Evolutionary conservation across 345 rosid genomes (phyloP).

Genomic region (Kernera saxatilis): DNA sequence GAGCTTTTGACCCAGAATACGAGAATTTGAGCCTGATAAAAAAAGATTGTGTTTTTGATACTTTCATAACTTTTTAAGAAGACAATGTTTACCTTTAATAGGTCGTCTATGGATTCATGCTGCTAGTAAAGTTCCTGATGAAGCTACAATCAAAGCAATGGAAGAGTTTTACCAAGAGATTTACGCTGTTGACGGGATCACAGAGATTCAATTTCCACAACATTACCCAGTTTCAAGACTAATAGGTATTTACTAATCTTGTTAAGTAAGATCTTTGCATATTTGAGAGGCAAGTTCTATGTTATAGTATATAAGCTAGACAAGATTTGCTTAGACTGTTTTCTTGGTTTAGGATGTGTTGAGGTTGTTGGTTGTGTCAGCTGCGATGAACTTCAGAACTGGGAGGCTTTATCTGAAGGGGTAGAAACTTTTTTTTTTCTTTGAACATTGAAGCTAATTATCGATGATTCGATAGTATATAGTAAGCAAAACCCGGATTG

Average conservation of each 20-base stretch:
- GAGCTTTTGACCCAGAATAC: background rate
- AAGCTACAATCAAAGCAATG: slow-evolving; percentile 84
- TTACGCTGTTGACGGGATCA: slow-evolving; percentile 61
- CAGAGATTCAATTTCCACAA: slow-evolving; percentile 59
- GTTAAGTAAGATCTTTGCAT: background rate
- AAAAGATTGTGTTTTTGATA: background rate
- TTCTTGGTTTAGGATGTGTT: slow-evolving; percentile 42
- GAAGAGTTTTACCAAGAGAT: slow-evolving; percentile 80
- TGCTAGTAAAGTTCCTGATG: slow-evolving; percentile 86
- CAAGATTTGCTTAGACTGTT: background rate
- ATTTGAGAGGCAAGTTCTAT: background rate
- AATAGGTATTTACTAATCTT: slow-evolving; percentile 38
- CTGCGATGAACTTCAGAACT: slow-evolving; percentile 48
- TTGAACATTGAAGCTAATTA: background rate
- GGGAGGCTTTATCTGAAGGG: slow-evolving; percentile 59
- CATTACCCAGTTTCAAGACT: slow-evolving; percentile 83
- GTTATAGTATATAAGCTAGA: background rate
- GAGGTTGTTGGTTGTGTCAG: slow-evolving; percentile 58
- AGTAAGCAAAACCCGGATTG: background rate
- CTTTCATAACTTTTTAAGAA: background rate
- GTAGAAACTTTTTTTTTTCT: slow-evolving; percentile 15
- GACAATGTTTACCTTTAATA: slow-evolving; percentile 11
- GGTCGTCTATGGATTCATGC: slow-evolving; percentile 98
- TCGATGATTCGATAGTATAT: background rate
- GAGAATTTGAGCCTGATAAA: background rate